A percentile compares a stretch with the other conserved stretches of the same genome.
Evolutionary conservation across 257 asterid genomes (phyloP).

Genomic region (Nicotiana attenuata): DNA sequence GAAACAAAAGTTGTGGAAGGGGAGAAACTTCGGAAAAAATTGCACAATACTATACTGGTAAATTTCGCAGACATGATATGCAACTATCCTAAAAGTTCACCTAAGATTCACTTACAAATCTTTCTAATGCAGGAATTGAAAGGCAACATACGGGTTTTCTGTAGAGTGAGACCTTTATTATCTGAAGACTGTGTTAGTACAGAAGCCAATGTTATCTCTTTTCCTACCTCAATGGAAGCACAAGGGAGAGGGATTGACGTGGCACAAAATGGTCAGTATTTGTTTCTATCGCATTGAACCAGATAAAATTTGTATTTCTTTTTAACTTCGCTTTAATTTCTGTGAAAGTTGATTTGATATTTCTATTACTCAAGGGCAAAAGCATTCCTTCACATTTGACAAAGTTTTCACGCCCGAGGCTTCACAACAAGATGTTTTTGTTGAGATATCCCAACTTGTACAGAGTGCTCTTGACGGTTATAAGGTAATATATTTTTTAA

Average conservation of each 20-base stretch:
- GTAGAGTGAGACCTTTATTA: conserved; percentile 85
- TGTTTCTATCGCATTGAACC: not conserved
- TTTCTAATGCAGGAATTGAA: conserved; percentile 65
- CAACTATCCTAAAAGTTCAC: not conserved
- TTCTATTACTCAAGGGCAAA: conserved; percentile 52
- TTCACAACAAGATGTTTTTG: conserved; percentile 82
- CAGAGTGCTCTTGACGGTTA: conserved; percentile 99
- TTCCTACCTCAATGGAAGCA: conserved; percentile 61
- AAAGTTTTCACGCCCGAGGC: conserved; percentile 82
- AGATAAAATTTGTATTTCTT: not conserved
- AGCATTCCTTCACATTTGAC: conserved; percentile 76
- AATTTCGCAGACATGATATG: not conserved
- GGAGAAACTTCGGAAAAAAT: conserved; percentile 76
- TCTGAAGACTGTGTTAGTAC: conserved; percentile 61
- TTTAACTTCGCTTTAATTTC: not conserved
- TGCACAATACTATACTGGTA: conserved; percentile 94
- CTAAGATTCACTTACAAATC: not conserved
- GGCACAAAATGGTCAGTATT: conserved; percentile 57
- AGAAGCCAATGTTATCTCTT: conserved; percentile 66
- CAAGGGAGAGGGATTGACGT: conserved; percentile 81
- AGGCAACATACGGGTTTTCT: conserved; percentile 91
- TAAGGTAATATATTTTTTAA: conserved; percentile 43
- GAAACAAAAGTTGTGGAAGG: conserved; percentile 79
- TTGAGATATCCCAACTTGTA: conserved; percentile 94
- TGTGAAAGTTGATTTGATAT: not conserved